Base-by-base conservation (phyloP, 345 rosid species). In the Bretschneidera sinensis region DNA sequence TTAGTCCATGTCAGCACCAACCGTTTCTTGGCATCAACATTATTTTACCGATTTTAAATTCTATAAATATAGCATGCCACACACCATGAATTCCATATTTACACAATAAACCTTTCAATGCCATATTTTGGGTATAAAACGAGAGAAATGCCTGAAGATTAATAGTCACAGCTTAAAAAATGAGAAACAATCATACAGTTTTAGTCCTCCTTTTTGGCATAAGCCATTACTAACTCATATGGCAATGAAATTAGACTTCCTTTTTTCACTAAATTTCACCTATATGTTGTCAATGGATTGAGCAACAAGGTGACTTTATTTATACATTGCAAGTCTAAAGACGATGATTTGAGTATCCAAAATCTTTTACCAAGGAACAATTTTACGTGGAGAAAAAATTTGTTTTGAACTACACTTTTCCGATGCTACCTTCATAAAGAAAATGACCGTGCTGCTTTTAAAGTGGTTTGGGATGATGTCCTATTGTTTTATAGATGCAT, bases 291-390 rank as follows among this genome's bases (percentile, higher is more conserved):
- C 59, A 69, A 68, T 24, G 67, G 67, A 34, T 23, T 74, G 55
- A 45, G 24, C 15, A 19, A 65, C 11, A 3, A 16, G 9, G 57
- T 54, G 51, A 45, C 14, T 5, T 51, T 75, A 11, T 47, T 61
- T 24, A 21, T 75, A 6, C 80, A 75, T 23, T 75, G 79, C 54
- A 71, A 71, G 47, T 74, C 79, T 21, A 65, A 71, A 19, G 76
- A 74, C 19, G 64, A 74, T 7, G 79, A 74, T 61, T 21, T 78
- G 6, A 77, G 82, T 0, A 39, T 59, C 43, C 71, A 65, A 20
- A 23, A 25, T 21, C 31, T 74, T 18, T 2, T 4, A 7, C 0
- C 13, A 0, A 43, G 21, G 2, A 51, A 59, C 1, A 22, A 39
- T 21, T 71, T 71, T 52, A 54, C 51, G 16, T 74, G 74, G 79